Evolutionary conservation across 2,329 filamentous ascomycete species (phyloP).

Genomic region (Fusarium tricinctum): DNA sequence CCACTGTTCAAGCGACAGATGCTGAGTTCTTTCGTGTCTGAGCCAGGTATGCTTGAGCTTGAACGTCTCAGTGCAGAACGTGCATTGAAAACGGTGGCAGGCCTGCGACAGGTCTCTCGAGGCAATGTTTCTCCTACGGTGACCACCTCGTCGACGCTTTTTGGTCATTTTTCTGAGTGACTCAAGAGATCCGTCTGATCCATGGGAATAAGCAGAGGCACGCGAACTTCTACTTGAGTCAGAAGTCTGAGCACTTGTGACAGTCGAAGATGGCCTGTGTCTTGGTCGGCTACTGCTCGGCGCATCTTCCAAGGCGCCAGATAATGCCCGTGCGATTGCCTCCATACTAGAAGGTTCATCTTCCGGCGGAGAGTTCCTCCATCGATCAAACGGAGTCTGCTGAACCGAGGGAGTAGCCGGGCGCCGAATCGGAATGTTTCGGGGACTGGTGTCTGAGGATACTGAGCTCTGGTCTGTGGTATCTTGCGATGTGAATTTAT

Average conservation of each 20-base stretch:
- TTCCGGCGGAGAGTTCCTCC: conserved; percentile 53
- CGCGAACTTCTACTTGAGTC: conserved; percentile 17
- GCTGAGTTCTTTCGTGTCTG: conserved; percentile 65
- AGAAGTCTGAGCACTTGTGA: conserved; percentile 1
- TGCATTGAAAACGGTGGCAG: conserved; percentile 55
- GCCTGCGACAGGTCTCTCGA: background rate
- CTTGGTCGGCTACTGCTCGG: rapidly evolving
- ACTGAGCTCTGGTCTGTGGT: background rate
- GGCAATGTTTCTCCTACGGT: background rate
- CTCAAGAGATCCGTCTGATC: background rate
- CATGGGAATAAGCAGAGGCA: background rate
- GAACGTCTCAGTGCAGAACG: conserved; percentile 63
- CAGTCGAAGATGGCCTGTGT: conserved; percentile 20
- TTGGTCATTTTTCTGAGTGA: conserved; percentile 2
- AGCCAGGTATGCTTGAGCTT: conserved; percentile 62
- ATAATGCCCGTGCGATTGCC: conserved; percentile 50
- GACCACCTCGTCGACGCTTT: conserved; percentile 6
- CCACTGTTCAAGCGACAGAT: conserved; percentile 62
- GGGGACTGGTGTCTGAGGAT: background rate
- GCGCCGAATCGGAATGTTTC: background rate
- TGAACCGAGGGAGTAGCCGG: conserved; percentile 63
- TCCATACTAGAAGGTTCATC: conserved; percentile 51
- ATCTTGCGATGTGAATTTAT: conserved; percentile 63
- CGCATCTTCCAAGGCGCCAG: conserved; percentile 21
- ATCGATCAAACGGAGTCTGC: conserved; percentile 52